Percentiles rank a stretch among this genome's conserved stretches.
Evolutionary conservation across 768 basidiomycete genomes (phyloP).

Genomic region (Kwoniella mangroviensis): DNA sequence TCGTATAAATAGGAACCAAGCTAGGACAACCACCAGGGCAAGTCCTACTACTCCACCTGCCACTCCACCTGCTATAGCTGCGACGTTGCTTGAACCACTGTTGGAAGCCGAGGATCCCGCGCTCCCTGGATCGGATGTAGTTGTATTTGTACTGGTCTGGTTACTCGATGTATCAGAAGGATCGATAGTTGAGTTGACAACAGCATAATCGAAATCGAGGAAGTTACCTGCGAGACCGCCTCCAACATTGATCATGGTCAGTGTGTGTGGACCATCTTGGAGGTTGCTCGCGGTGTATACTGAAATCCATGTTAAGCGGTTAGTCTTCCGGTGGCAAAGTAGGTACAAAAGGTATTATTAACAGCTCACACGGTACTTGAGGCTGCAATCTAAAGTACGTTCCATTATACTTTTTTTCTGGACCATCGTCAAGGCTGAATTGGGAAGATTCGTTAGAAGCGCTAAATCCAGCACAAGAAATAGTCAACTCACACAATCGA

Average conservation of each 20-base stretch:
- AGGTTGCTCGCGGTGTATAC: slow-evolving; percentile 29
- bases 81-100: slow-evolving; percentile 16
- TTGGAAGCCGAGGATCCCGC: not conserved
- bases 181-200: slow-evolving; percentile 24
- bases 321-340: not conserved
- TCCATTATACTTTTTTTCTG: slow-evolving; percentile 19
- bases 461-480: not conserved
- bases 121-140: not conserved
- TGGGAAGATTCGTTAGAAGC: not conserved
- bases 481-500: slow-evolving; percentile 25
- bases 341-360: not conserved
- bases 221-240: not conserved
- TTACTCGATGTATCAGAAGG: not conserved
- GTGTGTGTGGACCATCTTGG: slow-evolving; percentile 22
- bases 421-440: slow-evolving; percentile 23
- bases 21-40: slow-evolving; percentile 34
- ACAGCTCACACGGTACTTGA: slow-evolving; percentile 17
- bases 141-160: slow-evolving; percentile 18
- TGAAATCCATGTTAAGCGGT: not conserved
- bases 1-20: slow-evolving; percentile 32
- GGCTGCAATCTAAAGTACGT: slow-evolving; percentile 13
- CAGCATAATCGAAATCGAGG: slow-evolving; percentile 28
- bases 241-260: slow-evolving; percentile 28
- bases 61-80: slow-evolving; percentile 47
- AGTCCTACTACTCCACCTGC: slow-evolving; percentile 43